Percentiles rank a stretch among this genome's conserved stretches.
phyloP scores from a whole-genome alignment of 2,329 filamentous ascomycete species.

The Hypoxylon sp. region DNA sequence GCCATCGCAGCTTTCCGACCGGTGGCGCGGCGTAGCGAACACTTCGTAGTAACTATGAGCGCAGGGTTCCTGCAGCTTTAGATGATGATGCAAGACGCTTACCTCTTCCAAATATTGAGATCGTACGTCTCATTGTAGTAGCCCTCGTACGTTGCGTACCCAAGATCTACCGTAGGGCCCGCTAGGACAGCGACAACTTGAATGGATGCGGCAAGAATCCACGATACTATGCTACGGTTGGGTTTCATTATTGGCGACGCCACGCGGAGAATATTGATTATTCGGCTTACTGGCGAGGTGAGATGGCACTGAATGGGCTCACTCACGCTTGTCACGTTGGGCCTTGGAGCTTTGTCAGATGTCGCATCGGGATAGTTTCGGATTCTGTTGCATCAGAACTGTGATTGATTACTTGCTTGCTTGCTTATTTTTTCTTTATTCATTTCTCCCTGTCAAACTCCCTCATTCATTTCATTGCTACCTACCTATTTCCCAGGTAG shows the following conservation, averaged over 20 bases:
- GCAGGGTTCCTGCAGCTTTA: not conserved
- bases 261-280: conserved; percentile 8
- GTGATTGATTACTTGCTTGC: conserved; percentile 1
- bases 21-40: conserved; percentile 52
- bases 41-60: conserved; percentile 35
- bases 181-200: conserved; percentile 8
- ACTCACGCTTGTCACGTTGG: conserved; percentile 6
- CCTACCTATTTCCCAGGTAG: conserved; percentile 7
- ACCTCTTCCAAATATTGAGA: conserved; percentile 51
- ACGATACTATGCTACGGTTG: conserved; percentile 29
- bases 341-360: conserved; percentile 20
- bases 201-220: conserved; percentile 24
- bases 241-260: conserved; percentile 33
- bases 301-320: conserved; percentile 16
- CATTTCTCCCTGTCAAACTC: not conserved
- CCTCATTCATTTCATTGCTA: not conserved
- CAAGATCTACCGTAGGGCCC: conserved; percentile 45
- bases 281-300: conserved; percentile 32
- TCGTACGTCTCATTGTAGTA: conserved; percentile 49
- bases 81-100: conserved; percentile 12
- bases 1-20: conserved; percentile 49
- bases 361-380: conserved; percentile 24
- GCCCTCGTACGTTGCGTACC: conserved; percentile 50
- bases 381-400: conserved; percentile 12
- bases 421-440: conserved; percentile 6